Base-by-base conservation (phyloP, 176 grass and related monocot species). In the Otatea glauca region DNA sequence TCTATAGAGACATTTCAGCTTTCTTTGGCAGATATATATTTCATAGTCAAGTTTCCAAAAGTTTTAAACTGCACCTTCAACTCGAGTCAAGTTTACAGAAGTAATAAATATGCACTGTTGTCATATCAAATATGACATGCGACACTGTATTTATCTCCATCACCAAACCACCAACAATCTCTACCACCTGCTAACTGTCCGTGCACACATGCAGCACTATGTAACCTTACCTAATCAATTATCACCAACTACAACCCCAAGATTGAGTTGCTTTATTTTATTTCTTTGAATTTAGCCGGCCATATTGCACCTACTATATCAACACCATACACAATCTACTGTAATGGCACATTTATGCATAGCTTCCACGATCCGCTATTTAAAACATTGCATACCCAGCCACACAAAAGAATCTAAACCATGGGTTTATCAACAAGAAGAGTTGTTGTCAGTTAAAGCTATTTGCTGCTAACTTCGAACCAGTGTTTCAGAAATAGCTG, bases 11-110 rank as follows among this genome's bases (percentile, higher is more conserved):
- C 25, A 75, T 82, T 70, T 71, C 13, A 77, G 56, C 9, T 49
- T 77, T 83, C 71, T 70, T 83, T 65, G 39, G 23, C 39, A 77
- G 29, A 71, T 34, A 73, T 21, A 77, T 83, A 79, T 79, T 71
- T 55, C 23, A 43, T 23, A 78, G 18, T 78, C 5, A 63, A 65
- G 47, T 65, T 58, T 14, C 23, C 41, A 74, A 81, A 74, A 23
- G 15, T 78, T 77, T 88, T 72, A 9, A 23, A 43, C 17, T 45
- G 59, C 65, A 72, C 45, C 34, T 77, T 59, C 42, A 72, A 44
- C 60, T 72, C 34, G 77, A 83, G 1, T 64, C 16, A 65, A 49
- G 64, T 65, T 64, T 12, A 61, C 15, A 75, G 1, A 69, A 38
- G 62, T 76, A 17, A n/a, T 77, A 50, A 5, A 12, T n/a, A 83